These are phyloP conservation scores for Russula vinacea DNA, from an alignment of 768 basidiomycete genomes.

Conservation along the genomic window DNA sequence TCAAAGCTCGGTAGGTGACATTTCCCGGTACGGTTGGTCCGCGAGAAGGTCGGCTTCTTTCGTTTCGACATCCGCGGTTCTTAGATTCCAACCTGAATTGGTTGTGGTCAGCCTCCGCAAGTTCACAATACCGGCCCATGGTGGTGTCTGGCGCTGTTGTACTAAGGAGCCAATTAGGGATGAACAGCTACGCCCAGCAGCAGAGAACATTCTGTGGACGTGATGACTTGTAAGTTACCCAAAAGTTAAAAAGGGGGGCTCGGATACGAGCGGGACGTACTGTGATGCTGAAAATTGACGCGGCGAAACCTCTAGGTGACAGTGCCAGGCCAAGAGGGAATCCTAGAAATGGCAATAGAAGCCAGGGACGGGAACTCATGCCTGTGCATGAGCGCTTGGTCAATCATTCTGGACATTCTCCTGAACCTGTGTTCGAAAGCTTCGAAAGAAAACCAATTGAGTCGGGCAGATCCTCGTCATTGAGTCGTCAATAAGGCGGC, in stretches of 20 bases:
- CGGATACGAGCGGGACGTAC: no score
- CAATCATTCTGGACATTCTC: constrained; percentile 2
- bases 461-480: background rate
- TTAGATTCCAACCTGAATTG: background rate
- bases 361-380: constrained; percentile 15
- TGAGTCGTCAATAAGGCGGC: background rate
- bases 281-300: no score
- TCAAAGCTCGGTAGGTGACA: background rate
- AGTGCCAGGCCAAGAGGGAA: background rate
- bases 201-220: constrained; percentile 1
- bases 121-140: no score
- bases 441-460: constrained; percentile 1
- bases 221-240: background rate
- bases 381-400: constrained; percentile 12
- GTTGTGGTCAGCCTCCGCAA: no score
- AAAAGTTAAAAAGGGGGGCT: no score
- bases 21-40: background rate
- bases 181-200: no score
- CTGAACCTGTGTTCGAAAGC: background rate
- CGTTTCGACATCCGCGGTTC: background rate
- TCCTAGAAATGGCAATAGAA: constrained; percentile 4
- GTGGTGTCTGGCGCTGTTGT: background rate
- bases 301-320: background rate
- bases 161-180: no score
- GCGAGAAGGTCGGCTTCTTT: background rate